Conservation (phyloP, 1,284 basidiomycete species). For the Spongispora temasekensis region DNA sequence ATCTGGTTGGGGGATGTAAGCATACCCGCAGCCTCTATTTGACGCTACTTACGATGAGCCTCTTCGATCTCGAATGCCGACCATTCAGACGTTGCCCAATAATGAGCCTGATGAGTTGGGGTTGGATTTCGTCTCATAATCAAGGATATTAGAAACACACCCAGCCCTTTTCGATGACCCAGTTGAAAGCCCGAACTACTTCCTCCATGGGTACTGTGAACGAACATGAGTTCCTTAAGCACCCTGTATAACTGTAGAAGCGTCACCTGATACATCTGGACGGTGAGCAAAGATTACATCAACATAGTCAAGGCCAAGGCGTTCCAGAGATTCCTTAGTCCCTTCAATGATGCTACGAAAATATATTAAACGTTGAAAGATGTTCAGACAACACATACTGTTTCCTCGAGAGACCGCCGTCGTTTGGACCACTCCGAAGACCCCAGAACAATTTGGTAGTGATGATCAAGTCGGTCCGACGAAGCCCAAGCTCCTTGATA, state of each 20-base stretch:
- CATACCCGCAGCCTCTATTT: background rate
- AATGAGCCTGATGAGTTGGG: conserved; percentile 35
- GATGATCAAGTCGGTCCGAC: conserved; percentile 65
- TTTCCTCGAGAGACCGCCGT: conserved; percentile 59
- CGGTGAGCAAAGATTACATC: conserved; percentile 60
- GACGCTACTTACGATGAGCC: conserved; percentile 40
- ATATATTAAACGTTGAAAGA: background rate
- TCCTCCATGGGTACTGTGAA: conserved; percentile 40
- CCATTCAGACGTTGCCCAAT: conserved; percentile 60
- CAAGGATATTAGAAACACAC: conserved; percentile 7
- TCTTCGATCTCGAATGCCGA: conserved; percentile 50
- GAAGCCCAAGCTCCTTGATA: conserved; percentile 64
- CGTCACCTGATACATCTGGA: conserved; percentile 45
- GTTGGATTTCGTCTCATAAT: background rate
- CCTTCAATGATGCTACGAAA: conserved; percentile 59
- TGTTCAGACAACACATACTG: conserved; percentile 40
- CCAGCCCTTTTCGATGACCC: conserved; percentile 41
- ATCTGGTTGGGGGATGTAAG: conserved; percentile 25
- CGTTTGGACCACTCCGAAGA: conserved; percentile 51
- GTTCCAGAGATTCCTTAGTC: conserved; percentile 54
- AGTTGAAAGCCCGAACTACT: conserved; percentile 46
- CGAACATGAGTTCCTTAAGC: background rate
- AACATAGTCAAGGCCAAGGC: conserved; percentile 65
- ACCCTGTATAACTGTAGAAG: background rate
- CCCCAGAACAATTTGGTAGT: conserved; percentile 61